Conservation (phyloP, 2,329 filamentous ascomycete genomes). For the Aspergillus sp. region DNA sequence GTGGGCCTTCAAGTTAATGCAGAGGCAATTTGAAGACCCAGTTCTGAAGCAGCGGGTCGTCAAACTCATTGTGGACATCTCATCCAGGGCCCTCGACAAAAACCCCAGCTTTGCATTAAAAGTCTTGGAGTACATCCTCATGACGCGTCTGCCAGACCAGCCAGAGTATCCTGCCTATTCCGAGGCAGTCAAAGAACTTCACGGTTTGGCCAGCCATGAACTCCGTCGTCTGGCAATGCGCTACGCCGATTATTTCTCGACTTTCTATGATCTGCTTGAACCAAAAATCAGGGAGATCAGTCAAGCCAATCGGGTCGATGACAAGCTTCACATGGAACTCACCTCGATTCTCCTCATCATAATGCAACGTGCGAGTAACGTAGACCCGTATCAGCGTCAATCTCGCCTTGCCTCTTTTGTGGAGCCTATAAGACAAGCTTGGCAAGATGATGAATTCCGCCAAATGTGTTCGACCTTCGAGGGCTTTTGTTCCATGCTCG, state of each 20-base stretch:
- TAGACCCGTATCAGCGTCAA: slow-evolving; percentile 69
- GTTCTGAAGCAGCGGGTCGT: slow-evolving; percentile 77
- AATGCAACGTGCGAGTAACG: slow-evolving; percentile 76
- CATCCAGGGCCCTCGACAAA: slow-evolving; percentile 73
- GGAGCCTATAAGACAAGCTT: slow-evolving; percentile 74
- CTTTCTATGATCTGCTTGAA: slow-evolving; percentile 84
- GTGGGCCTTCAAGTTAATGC: slow-evolving; percentile 42
- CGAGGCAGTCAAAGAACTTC: slow-evolving; percentile 85
- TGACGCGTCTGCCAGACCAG: slow-evolving; percentile 73
- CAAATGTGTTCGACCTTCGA: slow-evolving; percentile 69
- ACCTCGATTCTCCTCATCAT: slow-evolving; percentile 92
- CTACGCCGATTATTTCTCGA: slow-evolving; percentile 87
- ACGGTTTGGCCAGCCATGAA: slow-evolving; percentile 80
- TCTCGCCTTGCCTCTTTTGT: slow-evolving; percentile 74
- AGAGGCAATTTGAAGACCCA: slow-evolving; percentile 60
- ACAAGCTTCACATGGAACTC: slow-evolving; percentile 80
- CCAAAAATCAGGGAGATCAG: slow-evolving; percentile 74
- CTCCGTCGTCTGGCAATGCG: slow-evolving; percentile 83
- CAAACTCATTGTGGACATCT: slow-evolving; percentile 80
- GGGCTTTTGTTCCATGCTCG: slow-evolving; percentile 76
- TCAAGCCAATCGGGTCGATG: slow-evolving; percentile 70
- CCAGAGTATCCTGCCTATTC: slow-evolving; percentile 71
- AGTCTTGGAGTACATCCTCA: slow-evolving; percentile 85
- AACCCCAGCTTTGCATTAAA: slow-evolving; percentile 80
- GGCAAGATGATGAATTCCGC: slow-evolving; percentile 70